Evolutionary conservation across 768 basidiomycete genomes (phyloP).

Genomic region (Mycena alexandri): DNA sequence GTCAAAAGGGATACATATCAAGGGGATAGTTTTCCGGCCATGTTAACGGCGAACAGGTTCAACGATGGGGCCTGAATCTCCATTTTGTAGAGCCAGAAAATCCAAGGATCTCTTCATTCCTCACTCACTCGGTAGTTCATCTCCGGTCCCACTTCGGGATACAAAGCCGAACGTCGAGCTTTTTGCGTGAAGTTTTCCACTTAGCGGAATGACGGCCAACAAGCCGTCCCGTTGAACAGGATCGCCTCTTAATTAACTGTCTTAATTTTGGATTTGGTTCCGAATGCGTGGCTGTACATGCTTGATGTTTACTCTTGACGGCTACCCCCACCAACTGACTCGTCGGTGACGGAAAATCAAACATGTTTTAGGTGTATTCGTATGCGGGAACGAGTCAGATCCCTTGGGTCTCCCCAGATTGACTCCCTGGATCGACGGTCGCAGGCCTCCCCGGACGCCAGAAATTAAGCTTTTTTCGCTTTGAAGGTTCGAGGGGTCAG

Average conservation of each 20-base stretch:
- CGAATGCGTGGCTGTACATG: slow-evolving; percentile 2
- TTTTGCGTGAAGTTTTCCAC: too few species aligned
- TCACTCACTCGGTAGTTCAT: neutral
- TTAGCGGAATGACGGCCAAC: neutral
- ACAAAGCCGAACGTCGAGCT: neutral
- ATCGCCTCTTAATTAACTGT: slow-evolving; percentile 4
- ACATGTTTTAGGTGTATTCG: slow-evolving; percentile 15
- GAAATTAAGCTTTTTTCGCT: slow-evolving; percentile 5
- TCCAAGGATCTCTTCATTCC: neutral
- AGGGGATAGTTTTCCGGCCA: too few species aligned
- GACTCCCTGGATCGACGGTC: slow-evolving; percentile 8
- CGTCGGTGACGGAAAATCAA: neutral
- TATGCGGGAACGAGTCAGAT: slow-evolving; percentile 8
- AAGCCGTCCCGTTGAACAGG: neutral
- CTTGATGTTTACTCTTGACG: neutral
- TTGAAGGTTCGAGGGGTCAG: neutral
- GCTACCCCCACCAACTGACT: neutral
- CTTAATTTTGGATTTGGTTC: neutral
- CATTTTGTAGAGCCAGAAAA: neutral
- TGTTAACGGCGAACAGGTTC: too few species aligned
- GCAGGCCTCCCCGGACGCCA: neutral
- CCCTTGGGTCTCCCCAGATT: slow-evolving; percentile 8
- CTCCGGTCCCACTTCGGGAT: too few species aligned
- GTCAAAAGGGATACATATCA: too few species aligned
- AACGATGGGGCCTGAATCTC: too few species aligned